Evolutionary conservation across 1,139 yeast genomes (phyloP).

Genomic region (Candida sojae): DNA sequence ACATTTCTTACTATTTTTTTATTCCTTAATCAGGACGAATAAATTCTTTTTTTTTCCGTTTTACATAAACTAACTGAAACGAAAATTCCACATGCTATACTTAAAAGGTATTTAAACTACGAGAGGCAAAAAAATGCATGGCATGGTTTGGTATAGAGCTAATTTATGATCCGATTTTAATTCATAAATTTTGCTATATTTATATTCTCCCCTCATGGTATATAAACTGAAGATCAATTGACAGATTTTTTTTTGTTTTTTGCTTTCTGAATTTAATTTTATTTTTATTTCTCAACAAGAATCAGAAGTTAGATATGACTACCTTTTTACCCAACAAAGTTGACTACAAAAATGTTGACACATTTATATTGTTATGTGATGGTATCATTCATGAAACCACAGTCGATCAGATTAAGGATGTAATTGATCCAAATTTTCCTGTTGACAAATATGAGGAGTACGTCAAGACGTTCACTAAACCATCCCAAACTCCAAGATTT

Average conservation of each 20-base stretch:
- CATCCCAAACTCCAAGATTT: constrained; percentile 34
- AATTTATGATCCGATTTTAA: neutral
- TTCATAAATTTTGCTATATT: too few species aligned
- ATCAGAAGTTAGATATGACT: constrained; percentile 2
- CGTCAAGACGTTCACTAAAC: constrained; percentile 26
- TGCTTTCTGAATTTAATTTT: neutral
- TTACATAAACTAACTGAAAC: too few species aligned
- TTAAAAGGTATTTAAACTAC: neutral
- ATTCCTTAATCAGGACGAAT: neutral
- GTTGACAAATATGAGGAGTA: constrained; percentile 35
- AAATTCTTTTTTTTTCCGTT: neutral
- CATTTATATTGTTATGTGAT: constrained; percentile 32
- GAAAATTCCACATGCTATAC: neutral
- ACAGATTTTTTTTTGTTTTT: neutral
- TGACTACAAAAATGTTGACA: constrained; percentile 29
- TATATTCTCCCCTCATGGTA: neutral
- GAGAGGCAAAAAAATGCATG: neutral
- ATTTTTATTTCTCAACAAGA: neutral
- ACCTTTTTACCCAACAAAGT: constrained; percentile 19
- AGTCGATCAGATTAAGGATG: constrained; percentile 29
- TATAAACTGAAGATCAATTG: neutral
- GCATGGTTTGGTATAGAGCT: neutral
- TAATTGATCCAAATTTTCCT: constrained; percentile 29
- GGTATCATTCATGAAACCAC: constrained; percentile 37
- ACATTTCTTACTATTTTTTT: neutral